Evolutionary conservation across 345 rosid species (phyloP), one percentile per base, ranked within the genome.

Genomic region (Anastatica hierochuntica): DNA sequence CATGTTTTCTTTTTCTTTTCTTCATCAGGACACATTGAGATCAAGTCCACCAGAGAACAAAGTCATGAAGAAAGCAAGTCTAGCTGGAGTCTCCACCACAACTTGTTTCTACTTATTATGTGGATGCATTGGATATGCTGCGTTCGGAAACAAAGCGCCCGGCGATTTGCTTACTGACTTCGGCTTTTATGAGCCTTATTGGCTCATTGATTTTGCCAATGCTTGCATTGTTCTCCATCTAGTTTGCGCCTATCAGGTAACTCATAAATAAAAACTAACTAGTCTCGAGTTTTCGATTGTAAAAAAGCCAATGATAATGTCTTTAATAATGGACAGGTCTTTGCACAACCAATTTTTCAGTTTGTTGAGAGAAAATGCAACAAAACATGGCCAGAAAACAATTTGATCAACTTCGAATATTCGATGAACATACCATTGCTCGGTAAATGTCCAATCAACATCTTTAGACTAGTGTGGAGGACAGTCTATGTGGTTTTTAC

Each of bases 81-180:
- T 72, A 1, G 35, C 67, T 8, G 96, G 96, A 23, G 74, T 82
- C 60, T 43, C 67, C 17, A 77, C 80, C 47, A 87, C 92, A 2
- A 82, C 98, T 11, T n/a, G 72, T 36, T 90, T 90, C 77, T 90
- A 90, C 21, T 51, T 79, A 4, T 58, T 81, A 7, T 90, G 98
- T 20, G 98, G 96, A 7, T 74, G 86, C 35, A 0, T 84, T 0
- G 98, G 98, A 14, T 90, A 90, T 37, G 90, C 94, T 6, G 98
- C 98, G 0, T 90, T 87, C 19, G 98, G 98, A n/a, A 87, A 79
- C 55, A n/a, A 64, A 4, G 95, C 98, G 0, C 95, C 96, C 0
- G 98, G 96, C 55, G 87, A 87, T 72, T 81, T 90, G 75, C 89
- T 90, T 34, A 85, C 97, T 0, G 97, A 88, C 5, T 87, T 87